Evolutionary conservation across 495 filamentous ascomycete species (phyloP), one percentile per base, ranked within the genome.

Genomic region (Aspergillus nanangensis): DNA sequence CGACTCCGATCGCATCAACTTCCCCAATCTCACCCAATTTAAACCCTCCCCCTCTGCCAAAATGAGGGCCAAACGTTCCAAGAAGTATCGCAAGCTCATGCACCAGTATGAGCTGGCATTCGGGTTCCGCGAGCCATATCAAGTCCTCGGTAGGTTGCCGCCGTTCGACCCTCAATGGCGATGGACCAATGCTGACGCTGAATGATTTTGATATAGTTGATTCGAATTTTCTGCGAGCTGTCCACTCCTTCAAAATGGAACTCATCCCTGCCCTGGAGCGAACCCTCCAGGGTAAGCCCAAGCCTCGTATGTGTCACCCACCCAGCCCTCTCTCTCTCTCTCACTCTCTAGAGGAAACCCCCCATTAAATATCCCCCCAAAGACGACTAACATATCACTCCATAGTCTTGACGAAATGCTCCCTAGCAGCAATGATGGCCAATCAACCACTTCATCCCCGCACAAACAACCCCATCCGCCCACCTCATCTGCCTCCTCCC

Each of bases 81-180:
- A 96, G 72, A 86, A 90, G 62, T 98, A 97, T 68, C 84, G 88
- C 59, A 95, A 95, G 81, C 78, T 96, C 47, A 96, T 99, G 90
- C 81, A 87, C 54, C 82, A 90, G 58, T 97, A 90, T 80, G 79
- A 80, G 57, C 71, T 89, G 49, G 79, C 75, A 38, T 94, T 91
- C 52, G 83, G 84, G 18, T 96, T 95, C 64, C 87, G 91, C 44
- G 87, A 90, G 61, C 89, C 92, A 5, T 97, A 96, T 61, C 92
- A 97, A 71, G 84, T 97, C 14, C 77, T 97, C 27, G 66, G 83
- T 87, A 71, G 39, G 71, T 36, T 13, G 8, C 10, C 21, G 14
- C 17, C 18, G 18, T 38, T 15, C 31, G 5, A 36, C 2, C 19
- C n/a, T n/a, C n/a, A n/a, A n/a, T n/a, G n/a, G n/a, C n/a, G n/a